phyloP scores from a whole-genome alignment of 176 grass and related monocot species.

The Juncus inflexus region DNA sequence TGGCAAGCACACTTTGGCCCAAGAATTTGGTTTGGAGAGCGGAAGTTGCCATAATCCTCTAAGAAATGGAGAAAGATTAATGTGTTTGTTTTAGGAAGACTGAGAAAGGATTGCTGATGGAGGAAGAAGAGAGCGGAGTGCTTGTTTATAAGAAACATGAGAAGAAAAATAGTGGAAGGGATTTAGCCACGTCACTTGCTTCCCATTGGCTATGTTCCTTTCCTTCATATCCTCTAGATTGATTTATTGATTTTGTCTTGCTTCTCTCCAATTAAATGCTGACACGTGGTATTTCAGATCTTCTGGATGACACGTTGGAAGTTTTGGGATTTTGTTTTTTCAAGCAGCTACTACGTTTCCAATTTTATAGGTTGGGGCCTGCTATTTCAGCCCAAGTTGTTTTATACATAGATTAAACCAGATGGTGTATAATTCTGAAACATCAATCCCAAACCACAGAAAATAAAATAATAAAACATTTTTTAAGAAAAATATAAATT shows the following conservation, averaged over 20 bases:
- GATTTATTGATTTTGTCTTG: constrained; percentile 24
- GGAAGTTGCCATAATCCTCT: constrained; percentile 17
- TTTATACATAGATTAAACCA: neutral
- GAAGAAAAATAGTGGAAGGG: neutral
- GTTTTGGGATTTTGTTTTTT: neutral
- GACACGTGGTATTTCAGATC: constrained; percentile 11
- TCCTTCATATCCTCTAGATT: constrained; percentile 16
- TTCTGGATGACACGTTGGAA: neutral
- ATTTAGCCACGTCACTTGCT: constrained; percentile 16
- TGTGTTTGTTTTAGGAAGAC: no score
- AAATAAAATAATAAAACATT: no score
- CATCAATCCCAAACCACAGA: no score
- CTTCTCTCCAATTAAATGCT: neutral
- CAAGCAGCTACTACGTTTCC: neutral
- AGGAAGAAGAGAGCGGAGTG: neutral
- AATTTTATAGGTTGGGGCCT: neutral
- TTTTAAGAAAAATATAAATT: no score
- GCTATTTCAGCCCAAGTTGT: neutral
- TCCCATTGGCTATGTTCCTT: constrained; percentile 14
- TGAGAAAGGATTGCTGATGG: neutral
- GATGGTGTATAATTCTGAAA: no score
- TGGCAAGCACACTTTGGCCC: constrained; percentile 9
- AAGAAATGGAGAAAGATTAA: neutral
- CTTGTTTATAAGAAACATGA: neutral
- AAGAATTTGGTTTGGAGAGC: constrained; percentile 10